Base-by-base conservation (phyloP, 495 filamentous ascomycete genomes). In the Aspergillus panamensis region DNA sequence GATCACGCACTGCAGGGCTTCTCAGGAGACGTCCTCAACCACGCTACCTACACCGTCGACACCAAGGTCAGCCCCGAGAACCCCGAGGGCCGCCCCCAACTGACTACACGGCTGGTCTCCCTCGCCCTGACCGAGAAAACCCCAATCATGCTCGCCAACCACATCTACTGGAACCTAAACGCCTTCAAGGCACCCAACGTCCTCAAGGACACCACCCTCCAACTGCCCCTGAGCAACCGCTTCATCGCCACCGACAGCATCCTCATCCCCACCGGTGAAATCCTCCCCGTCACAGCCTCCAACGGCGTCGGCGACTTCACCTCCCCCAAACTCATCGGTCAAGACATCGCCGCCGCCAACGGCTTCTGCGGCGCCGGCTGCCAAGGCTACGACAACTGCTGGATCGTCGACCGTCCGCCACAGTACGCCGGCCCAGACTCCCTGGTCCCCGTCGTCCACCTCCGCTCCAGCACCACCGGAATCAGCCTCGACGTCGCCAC, bases 161-260 rank as follows among this genome's bases (percentile, higher is more conserved):
- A 91, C 75, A 83, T 88, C 48, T 96, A 95, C 76, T 96, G 90
- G 89, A 94, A 95, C 71, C 76, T 96, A 53, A 90, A 92, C 67
- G 91, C 84, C 9, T 96, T 91, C 69, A 75, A 86, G 65, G 85
- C 86, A 3, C 66, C 79, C 14, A 80, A 75, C 7, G 78, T 84
- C 21, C 76, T 95, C n/a, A 86, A 91, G 63, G 83, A 94, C 69
- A 84, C 85, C 43, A 82, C 80, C 49, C 73, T 96, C 39, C 82
- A 85, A 57, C 62, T 95, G 63, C 91, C 91, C 3, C 84, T 88
- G 58, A 83, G 83, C 40, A 80, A 81, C 31, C 85, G 87, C 57
- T 82, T 87, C 59, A 73, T 92, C 30, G 88, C 66, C n/a, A 83
- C 82, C 3, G 90, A 96, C 72, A 81, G 76, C 59, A 91, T 91